These are phyloP conservation scores for Saposhnikovia divaricata DNA, from an alignment of 129 eudicot species.

Conservation along the genomic window DNA sequence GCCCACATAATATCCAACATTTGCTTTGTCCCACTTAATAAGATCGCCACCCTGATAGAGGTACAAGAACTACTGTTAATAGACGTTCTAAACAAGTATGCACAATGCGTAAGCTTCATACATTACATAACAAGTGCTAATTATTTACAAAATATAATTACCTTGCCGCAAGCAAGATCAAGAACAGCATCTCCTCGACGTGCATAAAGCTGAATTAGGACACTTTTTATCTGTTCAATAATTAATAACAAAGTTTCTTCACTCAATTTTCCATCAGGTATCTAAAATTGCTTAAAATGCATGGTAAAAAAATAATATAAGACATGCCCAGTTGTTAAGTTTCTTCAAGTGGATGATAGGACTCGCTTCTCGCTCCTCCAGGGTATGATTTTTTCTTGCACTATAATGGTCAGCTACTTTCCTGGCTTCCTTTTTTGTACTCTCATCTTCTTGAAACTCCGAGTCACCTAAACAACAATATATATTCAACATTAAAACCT, in stretches of 20 bases:
- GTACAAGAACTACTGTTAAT: background rate
- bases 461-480: slow-evolving; percentile 46
- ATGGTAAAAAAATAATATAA: background rate
- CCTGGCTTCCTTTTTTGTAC: slow-evolving; percentile 57
- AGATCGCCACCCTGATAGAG: slow-evolving; percentile 85
- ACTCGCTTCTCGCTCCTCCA: slow-evolving; percentile 98
- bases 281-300: background rate
- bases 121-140: background rate
- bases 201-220: slow-evolving; percentile 82
- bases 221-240: slow-evolving; percentile 79
- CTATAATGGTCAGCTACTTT: slow-evolving; percentile 99
- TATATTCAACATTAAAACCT: background rate
- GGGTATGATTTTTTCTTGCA: slow-evolving; percentile 88
- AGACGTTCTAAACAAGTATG: background rate
- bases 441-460: slow-evolving; percentile 67
- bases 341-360: slow-evolving; percentile 95
- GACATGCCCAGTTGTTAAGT: slow-evolving; percentile 86
- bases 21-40: slow-evolving; percentile 98
- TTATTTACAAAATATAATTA: slow-evolving; percentile 14
- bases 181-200: slow-evolving; percentile 82
- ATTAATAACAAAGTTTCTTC: background rate
- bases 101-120: background rate
- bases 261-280: background rate
- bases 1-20: slow-evolving; percentile 89
- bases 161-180: slow-evolving; percentile 99